These are phyloP conservation scores for Groenewaldozyma auringiensis DNA, from an alignment of 1,139 yeast genomes.

Conservation along the genomic window DNA sequence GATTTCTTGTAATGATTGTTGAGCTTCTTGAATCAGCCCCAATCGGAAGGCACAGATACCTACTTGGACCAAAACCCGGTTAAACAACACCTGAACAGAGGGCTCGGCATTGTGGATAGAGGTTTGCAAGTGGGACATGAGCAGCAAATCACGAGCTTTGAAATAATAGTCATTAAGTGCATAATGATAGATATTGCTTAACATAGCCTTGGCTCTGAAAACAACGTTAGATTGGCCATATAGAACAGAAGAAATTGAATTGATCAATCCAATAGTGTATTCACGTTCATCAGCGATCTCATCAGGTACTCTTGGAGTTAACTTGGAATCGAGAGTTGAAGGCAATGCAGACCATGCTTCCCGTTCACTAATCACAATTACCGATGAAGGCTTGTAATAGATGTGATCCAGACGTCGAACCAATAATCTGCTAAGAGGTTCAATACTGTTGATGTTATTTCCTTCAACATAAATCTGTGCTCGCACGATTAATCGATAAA, in stretches of 20 bases:
- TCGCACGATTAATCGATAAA: constrained; percentile 72
- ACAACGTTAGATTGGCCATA: constrained; percentile 58
- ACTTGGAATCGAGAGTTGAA: constrained; percentile 18
- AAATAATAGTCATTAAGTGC: constrained; percentile 80
- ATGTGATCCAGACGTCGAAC: constrained; percentile 86
- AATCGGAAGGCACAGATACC: constrained; percentile 93
- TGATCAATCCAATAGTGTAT: constrained; percentile 51
- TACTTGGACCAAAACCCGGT: constrained; percentile 90
- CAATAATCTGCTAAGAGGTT: constrained; percentile 56
- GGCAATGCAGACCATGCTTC: constrained; percentile 58
- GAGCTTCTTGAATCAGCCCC: constrained; percentile 81
- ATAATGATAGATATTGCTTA: constrained; percentile 80
- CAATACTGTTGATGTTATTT: constrained; percentile 37
- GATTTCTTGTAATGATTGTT: constrained; percentile 80
- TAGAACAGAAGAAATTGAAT: constrained; percentile 56
- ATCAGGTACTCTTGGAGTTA: constrained; percentile 30
- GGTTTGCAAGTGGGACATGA: constrained; percentile 76
- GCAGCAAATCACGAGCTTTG: constrained; percentile 80
- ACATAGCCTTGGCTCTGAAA: constrained; percentile 75
- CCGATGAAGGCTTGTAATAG: constrained; percentile 81
- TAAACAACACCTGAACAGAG: constrained; percentile 80
- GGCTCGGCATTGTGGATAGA: constrained; percentile 81
- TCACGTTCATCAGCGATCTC: constrained; percentile 18
- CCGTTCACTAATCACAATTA: constrained; percentile 61
- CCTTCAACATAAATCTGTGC: constrained; percentile 79